Conservation (phyloP, 2,329 filamentous ascomycete genomes). For the Myriosclerotinia scirpicola region DNA sequence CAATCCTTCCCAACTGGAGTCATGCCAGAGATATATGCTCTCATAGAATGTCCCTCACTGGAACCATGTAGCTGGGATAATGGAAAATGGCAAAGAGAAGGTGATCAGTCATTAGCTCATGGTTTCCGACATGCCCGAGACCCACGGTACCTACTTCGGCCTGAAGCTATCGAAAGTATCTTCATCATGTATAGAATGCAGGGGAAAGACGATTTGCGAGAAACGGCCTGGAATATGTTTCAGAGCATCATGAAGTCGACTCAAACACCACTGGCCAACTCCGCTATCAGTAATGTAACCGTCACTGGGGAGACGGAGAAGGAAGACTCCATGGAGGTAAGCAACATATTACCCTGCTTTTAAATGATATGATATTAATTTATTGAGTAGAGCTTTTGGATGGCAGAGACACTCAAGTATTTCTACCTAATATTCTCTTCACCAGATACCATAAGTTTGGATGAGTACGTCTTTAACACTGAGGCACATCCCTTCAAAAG, state of each 20-base stretch:
- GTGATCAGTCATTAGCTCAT: conserved; percentile 12
- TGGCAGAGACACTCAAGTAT: conserved; percentile 65
- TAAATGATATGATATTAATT: not conserved
- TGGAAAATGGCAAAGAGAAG: conserved; percentile 52
- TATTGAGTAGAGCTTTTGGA: conserved; percentile 49
- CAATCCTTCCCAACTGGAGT: conserved; percentile 54
- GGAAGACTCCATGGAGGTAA: conserved; percentile 54
- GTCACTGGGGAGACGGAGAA: conserved; percentile 28
- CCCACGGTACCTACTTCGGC: conserved; percentile 52
- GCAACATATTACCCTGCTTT: not conserved
- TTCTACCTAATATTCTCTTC: conserved; percentile 52
- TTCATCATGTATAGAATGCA: conserved; percentile 53
- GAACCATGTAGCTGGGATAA: conserved; percentile 30
- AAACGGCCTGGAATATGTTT: conserved; percentile 50
- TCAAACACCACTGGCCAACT: conserved; percentile 45
- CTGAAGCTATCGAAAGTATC: conserved; percentile 65
- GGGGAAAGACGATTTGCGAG: conserved; percentile 38
- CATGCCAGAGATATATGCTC: conserved; percentile 58
- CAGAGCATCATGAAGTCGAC: conserved; percentile 45
- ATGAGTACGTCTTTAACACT: conserved; percentile 54
- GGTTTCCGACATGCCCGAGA: conserved; percentile 26
- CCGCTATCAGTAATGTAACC: conserved; percentile 45
- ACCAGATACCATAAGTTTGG: conserved; percentile 54
- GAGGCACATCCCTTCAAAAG: conserved; percentile 32
- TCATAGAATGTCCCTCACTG: conserved; percentile 23